These are phyloP conservation scores for Kodamaea lidongshanica DNA, from an alignment of 805 yeast species.

Conservation along the genomic window DNA sequence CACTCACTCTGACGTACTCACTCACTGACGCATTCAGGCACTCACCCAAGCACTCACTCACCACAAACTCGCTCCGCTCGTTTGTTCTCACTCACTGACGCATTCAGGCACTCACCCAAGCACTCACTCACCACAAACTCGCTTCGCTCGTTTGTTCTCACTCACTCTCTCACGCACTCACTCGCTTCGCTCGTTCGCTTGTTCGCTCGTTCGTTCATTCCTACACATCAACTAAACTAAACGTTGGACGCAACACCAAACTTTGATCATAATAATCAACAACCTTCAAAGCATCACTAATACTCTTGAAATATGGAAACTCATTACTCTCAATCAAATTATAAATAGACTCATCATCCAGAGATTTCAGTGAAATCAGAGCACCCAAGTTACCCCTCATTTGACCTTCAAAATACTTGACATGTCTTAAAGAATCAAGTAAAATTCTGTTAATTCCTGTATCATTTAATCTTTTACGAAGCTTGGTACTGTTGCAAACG, in stretches of 20 bases:
- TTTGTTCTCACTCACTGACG: too few relatives aligned
- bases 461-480: constrained; percentile 23
- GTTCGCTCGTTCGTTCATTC: too few relatives aligned
- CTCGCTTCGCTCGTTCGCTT: too few relatives aligned
- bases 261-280: constrained; percentile 29
- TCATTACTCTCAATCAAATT: constrained; percentile 21
- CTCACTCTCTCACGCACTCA: too few relatives aligned
- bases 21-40: too few relatives aligned
- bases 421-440: constrained; percentile 18
- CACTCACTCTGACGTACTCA: too few relatives aligned
- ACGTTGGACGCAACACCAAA: not conserved
- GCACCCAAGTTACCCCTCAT: constrained; percentile 4
- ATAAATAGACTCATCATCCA: constrained; percentile 12
- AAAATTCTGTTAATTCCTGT: constrained; percentile 28
- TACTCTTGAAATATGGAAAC: constrained; percentile 31
- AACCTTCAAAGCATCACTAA: constrained; percentile 34
- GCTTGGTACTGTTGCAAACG: constrained; percentile 20
- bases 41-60: too few relatives aligned
- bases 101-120: too few relatives aligned
- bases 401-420: constrained; percentile 21
- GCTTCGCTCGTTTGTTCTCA: too few relatives aligned
- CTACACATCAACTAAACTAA: too few relatives aligned
- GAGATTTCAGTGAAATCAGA: constrained; percentile 4
- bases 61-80: too few relatives aligned
- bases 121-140: too few relatives aligned